These are phyloP conservation scores for Alternaria gaisen DNA, from an alignment of 2,329 filamentous ascomycete genomes.

Conservation along the genomic window DNA sequence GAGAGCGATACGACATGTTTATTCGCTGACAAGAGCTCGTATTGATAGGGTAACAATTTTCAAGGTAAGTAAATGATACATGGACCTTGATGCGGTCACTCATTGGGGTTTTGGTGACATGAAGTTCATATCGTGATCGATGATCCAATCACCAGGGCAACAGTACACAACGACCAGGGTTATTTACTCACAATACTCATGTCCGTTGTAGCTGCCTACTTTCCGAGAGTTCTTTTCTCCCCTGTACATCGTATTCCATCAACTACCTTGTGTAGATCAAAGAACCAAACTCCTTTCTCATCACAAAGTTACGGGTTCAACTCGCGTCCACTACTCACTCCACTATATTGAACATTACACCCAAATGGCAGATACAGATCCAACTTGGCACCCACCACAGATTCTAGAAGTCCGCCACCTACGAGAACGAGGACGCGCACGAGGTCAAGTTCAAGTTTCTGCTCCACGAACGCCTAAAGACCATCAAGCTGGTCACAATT, in stretches of 20 bases:
- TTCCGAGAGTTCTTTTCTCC: neutral
- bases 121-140: neutral
- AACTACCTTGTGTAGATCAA: neutral
- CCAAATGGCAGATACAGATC: neutral
- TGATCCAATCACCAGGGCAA: neutral
- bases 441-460: neutral
- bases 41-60: fast-evolving
- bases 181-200: neutral
- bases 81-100: neutral
- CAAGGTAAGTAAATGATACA: neutral
- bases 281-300: neutral
- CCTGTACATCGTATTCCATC: neutral
- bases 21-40: neutral
- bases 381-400: neutral
- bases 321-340: neutral
- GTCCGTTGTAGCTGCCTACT: neutral
- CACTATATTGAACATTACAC: neutral
- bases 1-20: neutral
- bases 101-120: neutral
- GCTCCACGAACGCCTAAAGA: neutral
- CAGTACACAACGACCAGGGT: neutral
- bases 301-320: neutral
- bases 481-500: neutral
- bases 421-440: neutral
- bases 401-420: neutral